Evolutionary conservation across 768 basidiomycete genomes (phyloP).

Genomic region (Gloeophyllum trabeum): DNA sequence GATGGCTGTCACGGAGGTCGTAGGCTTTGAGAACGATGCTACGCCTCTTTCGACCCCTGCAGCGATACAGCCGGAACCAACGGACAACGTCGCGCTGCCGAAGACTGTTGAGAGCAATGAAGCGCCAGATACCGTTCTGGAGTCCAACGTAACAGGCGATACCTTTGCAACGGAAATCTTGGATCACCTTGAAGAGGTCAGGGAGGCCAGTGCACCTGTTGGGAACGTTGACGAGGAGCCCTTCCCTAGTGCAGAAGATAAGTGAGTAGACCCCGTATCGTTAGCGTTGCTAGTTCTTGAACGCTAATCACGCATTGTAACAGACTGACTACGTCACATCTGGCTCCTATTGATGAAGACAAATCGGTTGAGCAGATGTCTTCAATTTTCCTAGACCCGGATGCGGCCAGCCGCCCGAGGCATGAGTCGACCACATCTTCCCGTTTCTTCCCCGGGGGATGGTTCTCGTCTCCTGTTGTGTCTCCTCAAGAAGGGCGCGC

Average conservation of each 20-base stretch:
- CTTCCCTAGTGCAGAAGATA: neutral
- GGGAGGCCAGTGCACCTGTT: too few relatives aligned
- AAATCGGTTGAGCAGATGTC: slow-evolving; percentile 1
- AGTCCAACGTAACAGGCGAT: too few relatives aligned
- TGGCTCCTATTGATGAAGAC: slow-evolving; percentile 4
- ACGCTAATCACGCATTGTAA: neutral
- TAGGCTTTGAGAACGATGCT: neutral
- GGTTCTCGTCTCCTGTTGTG: slow-evolving; percentile 28
- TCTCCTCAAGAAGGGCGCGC: slow-evolving; percentile 28
- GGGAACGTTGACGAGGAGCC: neutral
- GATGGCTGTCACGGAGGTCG: slow-evolving; percentile 6
- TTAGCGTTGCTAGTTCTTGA: neutral
- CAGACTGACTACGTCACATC: neutral
- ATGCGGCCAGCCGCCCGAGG: slow-evolving; percentile 18
- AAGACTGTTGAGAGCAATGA: too few relatives aligned
- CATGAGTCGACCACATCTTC: slow-evolving; percentile 47
- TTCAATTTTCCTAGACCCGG: neutral
- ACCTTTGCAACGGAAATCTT: too few relatives aligned
- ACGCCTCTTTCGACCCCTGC: neutral
- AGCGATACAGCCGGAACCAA: too few relatives aligned
- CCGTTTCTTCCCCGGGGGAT: slow-evolving; percentile 45
- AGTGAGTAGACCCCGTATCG: neutral
- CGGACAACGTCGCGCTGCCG: too few relatives aligned
- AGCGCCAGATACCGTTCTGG: too few relatives aligned
- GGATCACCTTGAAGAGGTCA: too few relatives aligned